Conservation (phyloP, 2,329 filamentous ascomycete genomes). For the Arthrobotrys sphaeroides region DNA sequence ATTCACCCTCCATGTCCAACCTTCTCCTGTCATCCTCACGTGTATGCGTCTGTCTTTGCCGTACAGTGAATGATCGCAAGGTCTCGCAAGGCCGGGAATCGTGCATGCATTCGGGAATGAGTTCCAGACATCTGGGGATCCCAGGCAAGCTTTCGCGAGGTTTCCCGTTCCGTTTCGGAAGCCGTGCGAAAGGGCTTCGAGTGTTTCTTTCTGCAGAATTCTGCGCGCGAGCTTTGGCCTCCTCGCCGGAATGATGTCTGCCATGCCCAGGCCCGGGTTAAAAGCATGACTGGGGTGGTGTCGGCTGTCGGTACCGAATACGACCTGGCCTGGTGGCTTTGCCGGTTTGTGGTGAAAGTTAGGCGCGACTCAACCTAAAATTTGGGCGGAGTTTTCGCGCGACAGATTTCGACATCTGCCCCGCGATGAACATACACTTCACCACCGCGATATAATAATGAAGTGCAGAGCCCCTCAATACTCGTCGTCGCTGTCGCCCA, state of each 20-base stretch:
- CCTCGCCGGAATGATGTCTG: background rate
- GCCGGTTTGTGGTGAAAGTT: background rate
- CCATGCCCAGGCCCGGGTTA: background rate
- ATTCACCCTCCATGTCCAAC: slow-evolving; percentile 33
- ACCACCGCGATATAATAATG: background rate
- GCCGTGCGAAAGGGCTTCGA: background rate
- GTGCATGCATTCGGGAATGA: slow-evolving; percentile 27
- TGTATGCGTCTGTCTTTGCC: slow-evolving; percentile 6
- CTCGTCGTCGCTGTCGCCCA: background rate
- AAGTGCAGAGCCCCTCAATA: background rate
- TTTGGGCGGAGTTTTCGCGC: slow-evolving; percentile 1
- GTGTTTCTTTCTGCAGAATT: background rate
- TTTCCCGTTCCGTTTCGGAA: slow-evolving; percentile 14
- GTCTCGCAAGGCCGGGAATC: too few relatives aligned
- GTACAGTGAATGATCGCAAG: background rate
- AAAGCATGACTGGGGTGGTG: background rate
- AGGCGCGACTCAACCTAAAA: background rate
- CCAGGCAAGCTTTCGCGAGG: background rate
- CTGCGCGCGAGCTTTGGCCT: background rate
- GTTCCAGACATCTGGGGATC: slow-evolving; percentile 2
- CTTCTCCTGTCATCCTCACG: slow-evolving; percentile 4
- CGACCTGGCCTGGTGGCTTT: background rate
- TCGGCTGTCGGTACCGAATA: slow-evolving; percentile 36
- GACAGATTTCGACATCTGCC: background rate
- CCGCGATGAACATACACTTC: slow-evolving; percentile 1